Evolutionary conservation across 2,329 filamentous ascomycete species (phyloP), one percentile per base, ranked within the genome.

Genomic region (Xylaria sp.): DNA sequence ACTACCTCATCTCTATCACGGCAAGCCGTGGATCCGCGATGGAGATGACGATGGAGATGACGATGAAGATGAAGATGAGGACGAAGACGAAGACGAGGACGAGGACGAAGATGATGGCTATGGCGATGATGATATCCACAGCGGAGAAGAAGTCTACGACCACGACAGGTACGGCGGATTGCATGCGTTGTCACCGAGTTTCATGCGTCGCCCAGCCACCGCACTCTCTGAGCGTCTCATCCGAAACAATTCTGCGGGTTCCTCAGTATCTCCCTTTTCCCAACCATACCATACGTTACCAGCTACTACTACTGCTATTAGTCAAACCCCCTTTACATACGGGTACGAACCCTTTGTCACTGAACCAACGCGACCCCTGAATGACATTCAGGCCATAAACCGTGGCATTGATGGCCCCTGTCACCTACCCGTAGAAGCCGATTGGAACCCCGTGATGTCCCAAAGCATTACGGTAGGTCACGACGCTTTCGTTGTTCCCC

Each of bases 401-500:
- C 50, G 52, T 34, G 23, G 23, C 49, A 30, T 13, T 5, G 23
- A 46, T 8, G 44, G 35, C n/a, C 53, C 37, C 13, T 52, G 57
- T 47, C 37, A 46, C 34, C 30, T 52, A 13, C 30, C 48, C 56
- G 63, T 66, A 50, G 78, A 80, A 23, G 67, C 58, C 42, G 10
- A 30, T 18, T 44, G 60, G 60, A 62, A 52, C 39, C 18, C 58
- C 3, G 30, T 49, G 46, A 30, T 50, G 34, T 5, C 16, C 37
- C 52, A 58, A 37, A 53, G 58, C 34, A 47, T 30, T 50, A 18
- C 53, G 18, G 49, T 48, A 52, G 53, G 50, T n/a, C 77, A 74
- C 58, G 68, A 74, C 67, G 67, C 66, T 51, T 67, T 72, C n/a
- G 75, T 75, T 34, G 67, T 77, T 52, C 66, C 68, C 2, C 65